Base-by-base conservation (phyloP, 1,139 yeast genomes). In the Magnusiomyces clavatus region DNA sequence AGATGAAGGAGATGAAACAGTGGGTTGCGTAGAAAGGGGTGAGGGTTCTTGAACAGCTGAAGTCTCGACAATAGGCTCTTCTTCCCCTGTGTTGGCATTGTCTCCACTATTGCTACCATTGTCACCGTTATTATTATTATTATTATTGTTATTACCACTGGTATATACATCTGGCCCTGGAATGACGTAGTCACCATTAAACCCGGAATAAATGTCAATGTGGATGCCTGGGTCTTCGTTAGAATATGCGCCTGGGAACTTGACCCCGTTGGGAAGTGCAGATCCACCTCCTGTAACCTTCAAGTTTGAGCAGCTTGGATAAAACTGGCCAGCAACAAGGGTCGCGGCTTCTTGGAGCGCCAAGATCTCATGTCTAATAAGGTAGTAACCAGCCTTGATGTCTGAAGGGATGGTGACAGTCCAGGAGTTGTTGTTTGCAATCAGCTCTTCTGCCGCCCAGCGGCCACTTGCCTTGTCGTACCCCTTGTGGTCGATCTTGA, bases 191-290 rank as follows among this genome's bases (percentile, higher is more conserved):
- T 20, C 51, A 38, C 42, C 51, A 24, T 24, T 24, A 24, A 24
- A 24, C 45, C 47, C 51, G 35, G 19, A 37, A 45, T 49, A 43
- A 46, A 53, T 51, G 47, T 53, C 24, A 45, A 53, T 41, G 16
- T 40, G 31, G 38, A 54, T 20, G 50, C 51, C 55, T 39, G 56
- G 55, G 43, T 55, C 57, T n/a, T 29, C 41, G 20, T 48, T 45
- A 31, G 46, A 34, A 47, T 55, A 38, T 47, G 57, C 53, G 40
- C 54, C 54, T 31, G 54, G 55, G 42, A 55, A 50, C 49, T 45
- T 35, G 42, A 54, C 57, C 46, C 51, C 54, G 16, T 48, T 44
- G 29, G 54, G 55, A 34, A 43, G 20, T 37, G 50, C 40, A 39
- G 20, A 14, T 31, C 57, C 55, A 14, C 48, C 42, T 36, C 54